These are phyloP conservation scores for Lactifluus echinatus DNA, from an alignment of 768 basidiomycete species.

Conservation along the genomic window DNA sequence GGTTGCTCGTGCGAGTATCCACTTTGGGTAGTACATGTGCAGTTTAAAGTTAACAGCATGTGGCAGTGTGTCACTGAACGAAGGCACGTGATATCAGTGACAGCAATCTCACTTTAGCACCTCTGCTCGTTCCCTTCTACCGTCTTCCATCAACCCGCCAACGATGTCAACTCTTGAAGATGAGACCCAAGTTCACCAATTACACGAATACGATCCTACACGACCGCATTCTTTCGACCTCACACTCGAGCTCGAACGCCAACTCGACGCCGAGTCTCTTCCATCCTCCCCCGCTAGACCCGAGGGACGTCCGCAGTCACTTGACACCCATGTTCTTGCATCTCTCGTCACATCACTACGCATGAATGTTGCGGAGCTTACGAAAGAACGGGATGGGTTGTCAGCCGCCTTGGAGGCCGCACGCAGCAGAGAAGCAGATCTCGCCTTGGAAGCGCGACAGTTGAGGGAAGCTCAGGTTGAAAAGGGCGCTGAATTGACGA, in stretches of 20 bases:
- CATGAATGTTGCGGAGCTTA: conserved; percentile 50
- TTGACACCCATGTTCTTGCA: conserved; percentile 69
- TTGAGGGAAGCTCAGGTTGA: conserved; percentile 54
- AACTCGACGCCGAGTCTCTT: conserved; percentile 58
- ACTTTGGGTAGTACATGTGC: too few species aligned
- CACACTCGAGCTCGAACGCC: conserved; percentile 68
- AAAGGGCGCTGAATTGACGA: conserved; percentile 23
- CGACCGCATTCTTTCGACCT: conserved; percentile 51
- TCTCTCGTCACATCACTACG: conserved; percentile 70
- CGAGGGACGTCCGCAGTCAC: conserved; percentile 36
- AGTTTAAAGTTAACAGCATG: too few species aligned
- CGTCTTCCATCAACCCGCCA: not conserved
- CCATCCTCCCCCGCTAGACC: conserved; percentile 33
- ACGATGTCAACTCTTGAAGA: conserved; percentile 29
- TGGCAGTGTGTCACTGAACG: not conserved
- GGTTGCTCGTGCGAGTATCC: conserved; percentile 1
- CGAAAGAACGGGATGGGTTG: conserved; percentile 67
- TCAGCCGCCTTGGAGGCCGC: conserved; percentile 41
- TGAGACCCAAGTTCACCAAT: conserved; percentile 10
- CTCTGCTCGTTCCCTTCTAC: not conserved
- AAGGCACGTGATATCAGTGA: conserved; percentile 5
- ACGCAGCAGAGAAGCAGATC: conserved; percentile 46
- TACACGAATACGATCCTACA: conserved; percentile 22
- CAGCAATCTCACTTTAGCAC: not conserved
- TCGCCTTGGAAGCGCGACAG: conserved; percentile 53